Evolutionary conservation across 139 green algal genomes (phyloP), one percentile per base, ranked within the genome.

Genomic region (Nannochloris sp.): DNA sequence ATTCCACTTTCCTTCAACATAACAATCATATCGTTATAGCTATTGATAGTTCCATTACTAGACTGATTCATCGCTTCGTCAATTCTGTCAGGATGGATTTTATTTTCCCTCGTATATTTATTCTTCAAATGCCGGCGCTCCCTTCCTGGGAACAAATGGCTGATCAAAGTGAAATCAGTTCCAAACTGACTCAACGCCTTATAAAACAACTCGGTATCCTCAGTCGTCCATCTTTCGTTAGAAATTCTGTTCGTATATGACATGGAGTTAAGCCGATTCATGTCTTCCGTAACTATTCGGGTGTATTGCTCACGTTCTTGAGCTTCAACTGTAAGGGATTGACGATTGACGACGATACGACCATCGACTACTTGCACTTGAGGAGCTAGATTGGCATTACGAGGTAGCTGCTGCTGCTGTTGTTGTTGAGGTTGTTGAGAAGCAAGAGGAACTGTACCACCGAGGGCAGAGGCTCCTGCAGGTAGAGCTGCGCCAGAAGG

Each of bases 81-180:
- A 15, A 80, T 36, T 32, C 73, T 65, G 27, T 14, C 36, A 7
- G 61, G 37, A 46, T 73, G 59, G 7, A 34, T 13, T 32, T 65
- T 65, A 29, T 39, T 42, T 61, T 80, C 73, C 33, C 44, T 47
- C 0, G 29, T 64, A 61, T 65, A 76, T 70, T 89, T 89, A 59
- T 83, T 82, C 64, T 88, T 88, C 53, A 90, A 81, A 62, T 86
- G 74, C 2, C 61, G 60, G 8, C 84, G 73, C 57, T 79, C 64
- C 30, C 80, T 69, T 23, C 70, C 63, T 2, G 84, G 84, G 55
- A 90, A 90, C 37, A 90, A 63, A 58, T 82, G 68, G 31, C 74
- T 54, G 38, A 93, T 86, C 37, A 89, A 70, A 8, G 63, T 78
- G 65, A 92, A 92, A 75, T 93, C 83, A 23, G 86, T 89, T 35